phyloP scores from a whole-genome alignment of 148 eudicot species.

The Talinum fruticosum region DNA sequence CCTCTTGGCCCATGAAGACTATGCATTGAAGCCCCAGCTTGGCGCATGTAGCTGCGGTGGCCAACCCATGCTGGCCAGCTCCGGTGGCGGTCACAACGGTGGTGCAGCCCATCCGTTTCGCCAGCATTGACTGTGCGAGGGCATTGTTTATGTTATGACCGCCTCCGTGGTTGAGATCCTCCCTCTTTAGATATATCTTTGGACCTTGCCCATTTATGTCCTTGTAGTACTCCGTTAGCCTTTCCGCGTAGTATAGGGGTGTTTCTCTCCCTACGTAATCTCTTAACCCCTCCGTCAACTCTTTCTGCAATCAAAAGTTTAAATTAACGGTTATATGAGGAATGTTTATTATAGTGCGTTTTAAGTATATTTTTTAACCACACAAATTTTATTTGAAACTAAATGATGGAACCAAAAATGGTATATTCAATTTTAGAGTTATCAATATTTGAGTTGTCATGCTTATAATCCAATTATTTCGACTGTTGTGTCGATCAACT shows the following conservation, averaged over 20 bases:
- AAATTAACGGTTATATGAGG: too few relatives aligned
- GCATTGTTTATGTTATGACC: constrained; percentile 89
- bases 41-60: constrained; percentile 79
- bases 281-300: constrained; percentile 42
- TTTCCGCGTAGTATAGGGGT: constrained; percentile 65
- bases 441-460: too few relatives aligned
- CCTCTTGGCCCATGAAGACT: constrained; percentile 52
- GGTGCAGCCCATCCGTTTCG: constrained; percentile 55
- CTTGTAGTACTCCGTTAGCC: constrained; percentile 63
- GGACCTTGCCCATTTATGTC: constrained; percentile 49
- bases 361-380: too few relatives aligned
- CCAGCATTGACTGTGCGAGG: constrained; percentile 73
- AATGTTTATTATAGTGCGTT: too few relatives aligned
- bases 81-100: constrained; percentile 66
- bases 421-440: too few relatives aligned
- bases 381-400: too few relatives aligned
- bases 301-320: too few relatives aligned
- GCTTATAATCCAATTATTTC: too few relatives aligned
- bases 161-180: constrained; percentile 79
- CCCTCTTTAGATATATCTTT: constrained; percentile 72
- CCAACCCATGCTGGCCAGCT: constrained; percentile 81
- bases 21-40: constrained; percentile 52
- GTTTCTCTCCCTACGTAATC: constrained; percentile 86
- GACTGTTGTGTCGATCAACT: too few relatives aligned
- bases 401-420: too few relatives aligned